Percentiles rank a stretch among this genome's conserved stretches.
Evolutionary conservation across 2,329 filamentous ascomycete genomes (phyloP).

Genomic region (Ambrosiella xylebori): DNA sequence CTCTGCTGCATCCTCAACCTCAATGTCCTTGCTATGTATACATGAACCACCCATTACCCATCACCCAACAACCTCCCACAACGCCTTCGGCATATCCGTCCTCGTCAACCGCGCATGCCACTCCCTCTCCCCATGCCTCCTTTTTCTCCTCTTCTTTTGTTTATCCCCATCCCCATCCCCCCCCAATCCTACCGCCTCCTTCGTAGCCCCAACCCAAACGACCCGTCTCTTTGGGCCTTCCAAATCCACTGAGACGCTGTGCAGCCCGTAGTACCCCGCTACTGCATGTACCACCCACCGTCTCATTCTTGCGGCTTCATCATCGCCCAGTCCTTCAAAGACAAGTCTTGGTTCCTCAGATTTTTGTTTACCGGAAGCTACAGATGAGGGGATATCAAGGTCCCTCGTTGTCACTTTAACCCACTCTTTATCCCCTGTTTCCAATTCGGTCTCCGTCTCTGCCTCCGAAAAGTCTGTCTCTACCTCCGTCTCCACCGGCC

Average conservation of each 20-base stretch:
- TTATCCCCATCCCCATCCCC: background rate
- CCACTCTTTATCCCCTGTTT: slow-evolving; percentile 69
- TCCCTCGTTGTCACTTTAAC: slow-evolving; percentile 45
- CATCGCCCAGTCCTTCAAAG: slow-evolving; percentile 62
- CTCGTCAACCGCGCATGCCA: slow-evolving; percentile 14
- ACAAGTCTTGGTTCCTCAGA: slow-evolving; percentile 44
- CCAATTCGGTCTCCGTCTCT: slow-evolving; percentile 19
- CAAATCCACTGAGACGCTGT: slow-evolving; percentile 63
- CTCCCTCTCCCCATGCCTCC: slow-evolving; percentile 17
- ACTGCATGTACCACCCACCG: slow-evolving; percentile 90
- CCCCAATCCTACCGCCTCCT: background rate
- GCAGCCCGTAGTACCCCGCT: slow-evolving; percentile 77
- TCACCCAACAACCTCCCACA: slow-evolving; percentile 44
- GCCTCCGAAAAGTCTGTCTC: slow-evolving; percentile 5
- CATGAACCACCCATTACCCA: too few relatives aligned
- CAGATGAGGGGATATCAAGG: background rate
- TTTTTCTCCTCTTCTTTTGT: slow-evolving; percentile 22
- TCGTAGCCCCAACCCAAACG: slow-evolving; percentile 60
- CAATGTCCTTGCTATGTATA: background rate
- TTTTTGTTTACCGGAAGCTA: slow-evolving; percentile 15
- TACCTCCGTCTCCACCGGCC: slow-evolving; percentile 15
- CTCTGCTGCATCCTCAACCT: background rate
- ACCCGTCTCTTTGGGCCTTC: slow-evolving; percentile 55
- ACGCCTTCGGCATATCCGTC: slow-evolving; percentile 36
- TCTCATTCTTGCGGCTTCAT: slow-evolving; percentile 67